phyloP scores from a whole-genome alignment of 257 asterid genomes.

The Asclepias syriaca region DNA sequence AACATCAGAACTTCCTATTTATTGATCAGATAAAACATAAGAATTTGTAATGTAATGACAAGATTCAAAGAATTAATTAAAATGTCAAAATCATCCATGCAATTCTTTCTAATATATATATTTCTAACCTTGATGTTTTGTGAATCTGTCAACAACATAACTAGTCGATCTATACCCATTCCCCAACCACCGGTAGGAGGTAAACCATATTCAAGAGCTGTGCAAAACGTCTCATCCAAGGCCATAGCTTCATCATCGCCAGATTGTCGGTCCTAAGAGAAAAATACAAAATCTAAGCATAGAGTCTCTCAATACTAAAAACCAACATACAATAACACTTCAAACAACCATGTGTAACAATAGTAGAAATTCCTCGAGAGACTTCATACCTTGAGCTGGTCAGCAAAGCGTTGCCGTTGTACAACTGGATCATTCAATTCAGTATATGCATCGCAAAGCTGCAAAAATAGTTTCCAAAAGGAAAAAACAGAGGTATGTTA shows the following conservation, averaged over 20 bases:
- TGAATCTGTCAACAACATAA: slow-evolving; percentile 86
- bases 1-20: slow-evolving; percentile 78
- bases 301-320: neutral
- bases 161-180: slow-evolving; percentile 74
- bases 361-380: neutral
- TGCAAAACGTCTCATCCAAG: slow-evolving; percentile 75
- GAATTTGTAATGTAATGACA: neutral
- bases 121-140: slow-evolving; percentile 79
- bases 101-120: neutral
- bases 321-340: neutral
- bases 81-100: neutral
- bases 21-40: neutral
- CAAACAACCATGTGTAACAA: neutral
- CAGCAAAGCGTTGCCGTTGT: slow-evolving; percentile 89
- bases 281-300: neutral
- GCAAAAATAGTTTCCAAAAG: slow-evolving; percentile 14
- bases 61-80: neutral
- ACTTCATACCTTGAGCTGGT: slow-evolving; percentile 72
- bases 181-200: slow-evolving; percentile 99
- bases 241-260: slow-evolving; percentile 99
- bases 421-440: slow-evolving; percentile 93
- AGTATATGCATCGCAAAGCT: slow-evolving; percentile 92
- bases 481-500: neutral
- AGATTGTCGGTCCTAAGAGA: slow-evolving; percentile 74
- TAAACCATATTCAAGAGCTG: slow-evolving; percentile 89